Evolutionary conservation across 2,329 filamentous ascomycete species (phyloP).

Genomic region (Aspergillus sp.): DNA sequence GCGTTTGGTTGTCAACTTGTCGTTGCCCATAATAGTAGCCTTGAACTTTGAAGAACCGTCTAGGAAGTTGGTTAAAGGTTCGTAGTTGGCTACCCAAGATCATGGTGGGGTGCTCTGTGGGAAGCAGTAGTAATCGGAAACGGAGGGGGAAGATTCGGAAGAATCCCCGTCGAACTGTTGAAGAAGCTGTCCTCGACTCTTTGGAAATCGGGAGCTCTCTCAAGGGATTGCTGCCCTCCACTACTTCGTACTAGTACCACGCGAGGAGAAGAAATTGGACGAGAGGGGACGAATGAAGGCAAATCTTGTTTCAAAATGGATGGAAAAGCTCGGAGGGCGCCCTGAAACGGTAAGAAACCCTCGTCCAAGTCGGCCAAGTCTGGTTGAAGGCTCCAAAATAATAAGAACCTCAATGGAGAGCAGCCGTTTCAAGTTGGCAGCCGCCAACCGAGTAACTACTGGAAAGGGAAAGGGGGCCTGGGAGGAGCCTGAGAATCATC

Average conservation of each 20-base stretch:
- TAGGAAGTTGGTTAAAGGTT: background rate
- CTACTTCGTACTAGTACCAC: conserved; percentile 4
- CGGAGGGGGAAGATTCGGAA: background rate
- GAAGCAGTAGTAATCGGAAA: background rate
- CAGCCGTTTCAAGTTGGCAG: conserved; percentile 7
- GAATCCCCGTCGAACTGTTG: background rate
- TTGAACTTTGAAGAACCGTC: background rate
- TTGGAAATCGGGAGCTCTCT: background rate
- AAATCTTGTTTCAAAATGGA: background rate
- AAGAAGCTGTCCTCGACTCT: background rate
- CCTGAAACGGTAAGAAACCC: conserved; percentile 4
- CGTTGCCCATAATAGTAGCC: conserved; percentile 5
- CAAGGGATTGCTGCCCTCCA: conserved; percentile 7
- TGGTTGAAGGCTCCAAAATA: conserved; percentile 3
- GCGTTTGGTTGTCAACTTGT: conserved; percentile 14
- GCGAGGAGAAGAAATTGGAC: conserved; percentile 1
- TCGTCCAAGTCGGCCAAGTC: background rate
- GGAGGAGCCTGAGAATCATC: background rate
- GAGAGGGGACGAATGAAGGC: background rate
- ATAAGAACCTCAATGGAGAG: background rate
- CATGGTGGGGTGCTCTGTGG: background rate
- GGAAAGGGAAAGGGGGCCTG: conserved; percentile 1
- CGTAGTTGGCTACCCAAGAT: background rate
- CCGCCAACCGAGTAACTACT: background rate
- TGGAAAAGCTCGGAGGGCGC: conserved; percentile 4